Conservation (phyloP, 2,329 filamentous ascomycete genomes). For the Colletotrichum sp. region DNA sequence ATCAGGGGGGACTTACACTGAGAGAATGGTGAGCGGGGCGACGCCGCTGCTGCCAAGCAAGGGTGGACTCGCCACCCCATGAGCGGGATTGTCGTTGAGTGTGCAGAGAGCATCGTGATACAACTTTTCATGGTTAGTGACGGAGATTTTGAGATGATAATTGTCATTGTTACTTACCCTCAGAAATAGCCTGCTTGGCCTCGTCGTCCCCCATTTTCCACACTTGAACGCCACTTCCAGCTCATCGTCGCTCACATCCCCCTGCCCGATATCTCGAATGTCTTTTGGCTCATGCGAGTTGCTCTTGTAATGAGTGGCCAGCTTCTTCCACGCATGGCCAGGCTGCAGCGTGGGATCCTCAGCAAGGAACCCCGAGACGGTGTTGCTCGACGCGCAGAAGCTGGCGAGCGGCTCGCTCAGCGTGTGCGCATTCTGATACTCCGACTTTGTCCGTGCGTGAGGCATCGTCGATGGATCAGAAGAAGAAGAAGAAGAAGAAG, state of each 20-base stretch:
- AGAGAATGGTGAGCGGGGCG: conserved; percentile 73
- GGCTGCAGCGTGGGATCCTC: neutral
- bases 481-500: neutral
- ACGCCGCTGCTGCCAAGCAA: conserved; percentile 62
- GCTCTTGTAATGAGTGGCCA: neutral
- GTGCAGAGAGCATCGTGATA: neutral
- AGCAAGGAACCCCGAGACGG: neutral
- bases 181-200: neutral
- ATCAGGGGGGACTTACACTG: conserved; percentile 43
- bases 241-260: neutral
- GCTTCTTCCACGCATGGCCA: neutral
- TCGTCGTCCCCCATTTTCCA: neutral
- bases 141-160: neutral
- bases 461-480: neutral
- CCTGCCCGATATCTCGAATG: neutral
- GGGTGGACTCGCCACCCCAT: conserved; percentile 57
- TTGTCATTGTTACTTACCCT: neutral
- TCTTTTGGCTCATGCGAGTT: neutral
- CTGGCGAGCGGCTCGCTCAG: neutral
- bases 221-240: neutral
- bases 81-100: conserved; percentile 23
- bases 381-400: neutral
- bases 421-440: neutral
- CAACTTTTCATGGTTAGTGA: neutral
- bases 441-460: neutral